A percentile compares a stretch with the other conserved stretches of the same genome.
These are phyloP conservation scores for Elsinoe batatas DNA, from an alignment of 2,329 filamentous ascomycete genomes.

Conservation along the genomic window DNA sequence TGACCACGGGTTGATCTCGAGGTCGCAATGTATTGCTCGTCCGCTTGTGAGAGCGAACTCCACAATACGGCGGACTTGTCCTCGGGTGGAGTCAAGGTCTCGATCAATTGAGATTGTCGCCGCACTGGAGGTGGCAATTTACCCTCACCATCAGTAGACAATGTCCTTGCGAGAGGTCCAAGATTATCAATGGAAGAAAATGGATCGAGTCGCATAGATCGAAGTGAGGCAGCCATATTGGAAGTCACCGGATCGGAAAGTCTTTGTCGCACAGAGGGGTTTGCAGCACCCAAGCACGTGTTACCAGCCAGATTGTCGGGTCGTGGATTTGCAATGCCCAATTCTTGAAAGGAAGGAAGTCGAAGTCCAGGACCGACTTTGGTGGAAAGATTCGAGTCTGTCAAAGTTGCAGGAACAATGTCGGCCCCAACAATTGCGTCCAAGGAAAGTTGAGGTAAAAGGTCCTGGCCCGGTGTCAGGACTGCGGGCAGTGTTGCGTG, in stretches of 20 bases:
- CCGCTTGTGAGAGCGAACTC: background rate
- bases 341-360: constrained; percentile 44
- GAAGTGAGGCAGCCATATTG: background rate
- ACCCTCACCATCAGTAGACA: constrained; percentile 15
- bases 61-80: constrained; percentile 4
- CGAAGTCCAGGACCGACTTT: constrained; percentile 34
- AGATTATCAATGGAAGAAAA: background rate
- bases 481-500: constrained; percentile 9
- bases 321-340: constrained; percentile 42
- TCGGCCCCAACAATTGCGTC: constrained; percentile 15
- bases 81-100: constrained; percentile 9
- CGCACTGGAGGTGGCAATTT: background rate
- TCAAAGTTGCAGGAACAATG: constrained; percentile 13
- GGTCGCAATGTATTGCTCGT: background rate
- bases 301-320: constrained; percentile 28
- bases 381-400: background rate
- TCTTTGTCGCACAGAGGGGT: constrained; percentile 7
- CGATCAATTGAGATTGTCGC: constrained; percentile 1
- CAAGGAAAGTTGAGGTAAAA: constrained; percentile 9
- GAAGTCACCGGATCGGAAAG: constrained; percentile 5
- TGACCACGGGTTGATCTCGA: background rate
- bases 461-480: background rate
- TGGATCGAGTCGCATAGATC: background rate
- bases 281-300: constrained; percentile 4
- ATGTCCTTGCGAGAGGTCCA: constrained; percentile 5